Base-by-base conservation (phyloP, 306 rosid species). In the Phaseolus lunatus region DNA sequence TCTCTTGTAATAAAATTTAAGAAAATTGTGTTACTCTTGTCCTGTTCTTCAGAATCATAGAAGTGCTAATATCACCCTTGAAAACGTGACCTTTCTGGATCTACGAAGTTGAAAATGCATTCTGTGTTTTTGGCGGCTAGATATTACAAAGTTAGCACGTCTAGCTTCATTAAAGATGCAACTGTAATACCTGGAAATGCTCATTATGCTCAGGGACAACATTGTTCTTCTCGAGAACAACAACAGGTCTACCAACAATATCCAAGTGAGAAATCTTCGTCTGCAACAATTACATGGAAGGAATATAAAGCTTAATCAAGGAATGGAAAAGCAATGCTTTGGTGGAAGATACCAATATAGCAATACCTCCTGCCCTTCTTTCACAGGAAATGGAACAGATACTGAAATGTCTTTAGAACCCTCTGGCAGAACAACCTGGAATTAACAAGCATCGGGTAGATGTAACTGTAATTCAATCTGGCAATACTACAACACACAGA, bases 341-440 rank as follows among this genome's bases (percentile, higher is more conserved):
- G 58, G 57, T 35, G 54, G 63, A 47, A 67, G 50, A 71, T 37
- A 50, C 62, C 33, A 61, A 9, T 35, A 53, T 48, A 67, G 50
- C 54, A 77, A 69, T 92, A 96, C 99, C 99, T 96, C 98, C 54
- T 76, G 85, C 83, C 70, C 74, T 80, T 91, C 86, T 72, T 96
- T 91, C 76, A 92, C 89, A 75, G 93, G 77, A 84, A 91, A 91
- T 73, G 97, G 97, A 87, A 72, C 82, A 80, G 93, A 85, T 54
- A 79, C 91, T 24, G 96, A 89, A 67, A 93, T 81, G 63, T 88
- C 94, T 37, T 79, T 82, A 24, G 99, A 90, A 70, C 98, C 99
- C 91, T 96, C 98, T 0, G 99, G 99, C 75, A 96, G 83, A 91
- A 96, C 98, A 88, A 96, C 98, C 99, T 96, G 94, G 67, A 81